Evolutionary conservation across 805 yeast species (phyloP).

Genomic region (Blastobotrys muscicola): DNA sequence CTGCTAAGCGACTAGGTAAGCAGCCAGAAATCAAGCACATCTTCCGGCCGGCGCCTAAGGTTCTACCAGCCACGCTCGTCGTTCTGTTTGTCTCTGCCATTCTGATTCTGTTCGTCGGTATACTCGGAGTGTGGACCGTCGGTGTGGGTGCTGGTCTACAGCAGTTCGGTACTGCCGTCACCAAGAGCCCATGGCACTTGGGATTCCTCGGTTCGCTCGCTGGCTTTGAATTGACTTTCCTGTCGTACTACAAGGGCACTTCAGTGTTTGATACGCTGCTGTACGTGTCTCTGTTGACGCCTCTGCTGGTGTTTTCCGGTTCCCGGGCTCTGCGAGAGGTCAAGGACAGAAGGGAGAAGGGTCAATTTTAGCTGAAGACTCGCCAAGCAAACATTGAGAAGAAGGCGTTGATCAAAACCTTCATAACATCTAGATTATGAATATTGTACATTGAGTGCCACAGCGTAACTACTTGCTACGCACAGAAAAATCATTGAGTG

Average conservation of each 20-base stretch:
- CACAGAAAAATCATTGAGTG: neutral
- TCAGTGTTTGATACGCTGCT: conserved; percentile 52
- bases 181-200: conserved; percentile 30
- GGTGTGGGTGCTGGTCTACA: conserved; percentile 17
- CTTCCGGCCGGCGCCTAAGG: conserved; percentile 44
- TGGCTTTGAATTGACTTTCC: conserved; percentile 44
- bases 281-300: conserved; percentile 38
- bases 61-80: conserved; percentile 39
- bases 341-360: conserved; percentile 17
- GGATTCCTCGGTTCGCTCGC: conserved; percentile 41
- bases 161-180: conserved; percentile 14
- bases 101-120: conserved; percentile 20
- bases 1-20: conserved; percentile 28
- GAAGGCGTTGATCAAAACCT: neutral
- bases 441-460: too few relatives aligned
- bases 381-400: neutral
- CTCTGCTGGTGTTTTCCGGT: conserved; percentile 52
- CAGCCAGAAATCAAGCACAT: conserved; percentile 55
- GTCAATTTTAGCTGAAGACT: conserved; percentile 5
- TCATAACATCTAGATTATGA: neutral
- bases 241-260: conserved; percentile 48
- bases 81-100: conserved; percentile 36
- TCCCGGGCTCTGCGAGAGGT: conserved; percentile 51
- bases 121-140: conserved; percentile 10
- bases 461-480: neutral